Evolutionary conservation across 148 eudicot species (phyloP), one percentile per base, ranked within the genome.

Genomic region (Fagopyrum tataricum): DNA sequence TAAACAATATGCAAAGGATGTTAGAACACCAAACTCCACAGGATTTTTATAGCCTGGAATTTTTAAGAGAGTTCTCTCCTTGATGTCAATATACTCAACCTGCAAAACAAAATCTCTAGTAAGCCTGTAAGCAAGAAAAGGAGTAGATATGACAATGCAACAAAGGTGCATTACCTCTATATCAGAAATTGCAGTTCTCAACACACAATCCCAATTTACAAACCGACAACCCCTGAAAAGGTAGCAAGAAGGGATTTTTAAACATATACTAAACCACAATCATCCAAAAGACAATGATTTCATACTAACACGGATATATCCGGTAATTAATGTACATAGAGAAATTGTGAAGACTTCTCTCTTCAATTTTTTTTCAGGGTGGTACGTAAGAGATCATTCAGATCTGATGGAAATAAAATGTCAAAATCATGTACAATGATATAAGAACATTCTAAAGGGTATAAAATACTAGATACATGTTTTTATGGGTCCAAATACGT

Each of bases 161-260:
- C 31, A 44, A 67, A 74, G 7, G 39, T 7, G 67, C 76, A 72
- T 62, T 42, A 91, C 97, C 89, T 95, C 99, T 77, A 95, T 90
- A 81, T 90, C 96, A 72, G 96, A 95, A 79, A 91, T 91, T 66
- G 99, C 96, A 18, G 97, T 95, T 78, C 92, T 86, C 78, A 95
- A 72, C 70, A 87, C 88, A 80, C 99, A 95, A 76, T 90, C 99
- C 99, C 97, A 95, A 77, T 90, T 91, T 83, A 95, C 99, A 47
- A 95, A 77, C 43, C 97, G 85, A 37, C 83, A 73, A 79, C 82
- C 96, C 84, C 99, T 95, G 73, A 42, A 82, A 70, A 51, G 17
- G 69, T 74, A 76, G 79, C n/a, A 73, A 31, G 12, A 59, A 24
- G 1, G 12, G 10, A 23, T 59, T 3, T 23, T 59, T 59, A 3